Base-by-base conservation (phyloP, 345 rosid genomes). In the Eucalyptus virginea region DNA sequence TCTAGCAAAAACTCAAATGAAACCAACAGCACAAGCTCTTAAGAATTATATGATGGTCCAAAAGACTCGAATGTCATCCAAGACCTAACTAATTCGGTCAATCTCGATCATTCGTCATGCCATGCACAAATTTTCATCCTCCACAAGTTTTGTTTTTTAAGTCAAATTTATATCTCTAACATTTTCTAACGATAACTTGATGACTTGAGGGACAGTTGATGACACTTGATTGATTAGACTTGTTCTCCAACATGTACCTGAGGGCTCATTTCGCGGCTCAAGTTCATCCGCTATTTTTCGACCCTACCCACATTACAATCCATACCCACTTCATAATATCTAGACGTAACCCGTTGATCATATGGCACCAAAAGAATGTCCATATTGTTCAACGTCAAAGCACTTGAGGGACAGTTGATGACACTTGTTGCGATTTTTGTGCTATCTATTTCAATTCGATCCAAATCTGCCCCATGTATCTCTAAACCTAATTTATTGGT, bases 161-260 rank as follows among this genome's bases (percentile, higher is more conserved):
- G 30, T 5, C 30, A 0, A 3, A 60, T 58, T 0, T 26, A 58
- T 2, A 26, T 58, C 65, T 52, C 56, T 24, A 26, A 58, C 65
- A 26, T 58, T 58, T 58, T 58, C 24, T 1, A 52, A 52, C 56
- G 5, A 52, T 52, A 52, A 52, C 2, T 19, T 19, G 24, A 52
- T 52, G 5, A 19, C 24, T 52, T 0, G 24, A 52, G 24, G 56
- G 24, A 52, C n/a, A 58, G 32, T n/a, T 62, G 32, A 62, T 28
- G 34, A 13, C 4, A 52, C 24, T 52, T 52, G 56, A 52, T 52
- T 52, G 56, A 52, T 52, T 19, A 52, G 10, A 52, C 56, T 52
- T 3, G 56, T 52, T 19, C 56, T 52, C 24, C 56, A 52, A 19
- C 56, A 1, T 1, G 9, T 51, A 18, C 56, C 0, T 0, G 56